These are phyloP conservation scores for Strobilomyces confusus DNA, from an alignment of 768 basidiomycete species.

Conservation along the genomic window DNA sequence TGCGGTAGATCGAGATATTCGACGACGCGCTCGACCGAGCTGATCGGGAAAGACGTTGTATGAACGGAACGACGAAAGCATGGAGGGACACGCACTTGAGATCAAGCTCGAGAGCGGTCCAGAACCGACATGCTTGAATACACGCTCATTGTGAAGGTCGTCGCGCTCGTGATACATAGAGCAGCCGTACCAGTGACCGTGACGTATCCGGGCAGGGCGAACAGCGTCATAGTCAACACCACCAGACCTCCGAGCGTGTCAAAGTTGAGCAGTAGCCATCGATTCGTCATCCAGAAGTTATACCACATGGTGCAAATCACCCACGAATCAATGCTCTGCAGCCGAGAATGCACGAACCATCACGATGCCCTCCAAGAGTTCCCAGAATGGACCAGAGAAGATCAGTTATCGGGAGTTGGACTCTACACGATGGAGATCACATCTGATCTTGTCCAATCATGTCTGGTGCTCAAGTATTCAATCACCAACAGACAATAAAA, in stretches of 20 bases:
- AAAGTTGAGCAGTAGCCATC: constrained; percentile 82
- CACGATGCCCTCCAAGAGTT: constrained; percentile 85
- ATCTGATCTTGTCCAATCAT: no score
- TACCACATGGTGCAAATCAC: constrained; percentile 79
- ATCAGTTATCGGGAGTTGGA: constrained; percentile 83
- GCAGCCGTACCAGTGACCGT: constrained; percentile 62
- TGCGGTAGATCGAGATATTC: constrained; percentile 90
- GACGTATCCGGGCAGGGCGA: constrained; percentile 63
- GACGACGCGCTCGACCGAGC: constrained; percentile 86
- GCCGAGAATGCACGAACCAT: constrained; percentile 89
- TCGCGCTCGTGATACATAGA: constrained; percentile 73
- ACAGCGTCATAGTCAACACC: constrained; percentile 71
- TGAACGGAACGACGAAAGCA: background rate
- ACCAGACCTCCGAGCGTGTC: constrained; percentile 72
- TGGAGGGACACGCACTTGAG: constrained; percentile 52
- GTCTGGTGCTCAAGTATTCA: constrained; percentile 74
- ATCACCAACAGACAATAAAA: constrained; percentile 67
- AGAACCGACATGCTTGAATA: constrained; percentile 50
- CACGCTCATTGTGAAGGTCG: constrained; percentile 51
- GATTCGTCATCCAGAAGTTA: constrained; percentile 84
- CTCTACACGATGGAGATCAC: constrained; percentile 87
- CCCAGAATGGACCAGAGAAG: constrained; percentile 78
- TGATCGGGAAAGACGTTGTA: constrained; percentile 24
- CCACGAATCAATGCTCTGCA: constrained; percentile 73
- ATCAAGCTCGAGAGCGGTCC: constrained; percentile 64